Percentiles rank a stretch among this genome's conserved stretches.
phyloP scores from a whole-genome alignment of 2,329 filamentous ascomycete species.

The Aplosporella prunicola region DNA sequence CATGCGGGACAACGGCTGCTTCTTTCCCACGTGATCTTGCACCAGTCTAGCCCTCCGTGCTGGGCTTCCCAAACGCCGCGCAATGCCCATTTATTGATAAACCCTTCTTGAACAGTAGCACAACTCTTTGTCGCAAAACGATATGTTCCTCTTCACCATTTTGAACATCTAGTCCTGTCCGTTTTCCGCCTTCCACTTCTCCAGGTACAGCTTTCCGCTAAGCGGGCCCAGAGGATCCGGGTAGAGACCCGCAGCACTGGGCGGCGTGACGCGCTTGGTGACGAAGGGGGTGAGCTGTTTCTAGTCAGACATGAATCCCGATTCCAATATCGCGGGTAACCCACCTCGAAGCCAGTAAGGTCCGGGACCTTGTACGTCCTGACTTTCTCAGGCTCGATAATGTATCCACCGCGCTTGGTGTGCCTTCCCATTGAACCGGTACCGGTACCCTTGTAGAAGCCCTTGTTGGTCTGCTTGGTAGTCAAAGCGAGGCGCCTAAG shows the following conservation, averaged over 20 bases:
- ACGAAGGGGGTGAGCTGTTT: slow-evolving; percentile 71
- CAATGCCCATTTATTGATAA: not conserved
- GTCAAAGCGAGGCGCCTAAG: slow-evolving; percentile 72
- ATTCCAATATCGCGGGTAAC: slow-evolving; percentile 5
- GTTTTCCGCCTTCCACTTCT: slow-evolving; percentile 24
- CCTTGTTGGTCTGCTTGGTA: slow-evolving; percentile 85
- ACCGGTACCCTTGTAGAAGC: slow-evolving; percentile 94
- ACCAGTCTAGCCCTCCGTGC: not conserved
- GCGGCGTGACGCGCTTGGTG: slow-evolving; percentile 30
- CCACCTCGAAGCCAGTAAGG: slow-evolving; percentile 62
- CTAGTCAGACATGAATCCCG: not conserved
- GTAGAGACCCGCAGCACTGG: slow-evolving; percentile 11
- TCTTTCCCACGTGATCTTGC: too few relatives aligned
- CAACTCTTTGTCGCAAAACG: too few relatives aligned
- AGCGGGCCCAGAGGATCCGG: slow-evolving; percentile 21
- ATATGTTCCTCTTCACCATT: too few relatives aligned
- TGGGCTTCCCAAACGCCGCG: slow-evolving; percentile 5
- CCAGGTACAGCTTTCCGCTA: slow-evolving; percentile 23
- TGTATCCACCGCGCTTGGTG: slow-evolving; percentile 73
- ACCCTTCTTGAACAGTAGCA: not conserved
- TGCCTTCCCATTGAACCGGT: slow-evolving; percentile 80
- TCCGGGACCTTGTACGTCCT: slow-evolving; percentile 79
- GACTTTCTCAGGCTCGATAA: slow-evolving; percentile 78
- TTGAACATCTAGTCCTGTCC: slow-evolving; percentile 12
- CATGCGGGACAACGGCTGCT: too few relatives aligned